Percentiles rank a stretch among this genome's conserved stretches.
These are phyloP conservation scores for Ophiocordyceps camponoti-saundersi DNA, from an alignment of 2,329 filamentous ascomycete genomes.

Conservation along the genomic window DNA sequence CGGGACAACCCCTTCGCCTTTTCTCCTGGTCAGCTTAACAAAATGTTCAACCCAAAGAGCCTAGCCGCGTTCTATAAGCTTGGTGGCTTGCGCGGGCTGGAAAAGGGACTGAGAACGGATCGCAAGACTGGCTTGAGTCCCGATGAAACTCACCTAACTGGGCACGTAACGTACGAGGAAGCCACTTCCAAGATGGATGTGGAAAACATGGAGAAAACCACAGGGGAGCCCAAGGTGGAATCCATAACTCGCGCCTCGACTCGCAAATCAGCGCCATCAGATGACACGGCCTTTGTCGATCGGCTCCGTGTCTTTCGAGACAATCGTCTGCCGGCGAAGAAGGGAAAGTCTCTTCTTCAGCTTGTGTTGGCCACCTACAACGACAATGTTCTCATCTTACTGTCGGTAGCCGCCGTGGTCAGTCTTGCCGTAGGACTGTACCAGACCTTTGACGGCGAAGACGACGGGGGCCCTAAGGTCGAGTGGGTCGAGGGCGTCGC, in stretches of 20 bases:
- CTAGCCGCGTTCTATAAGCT: constrained; percentile 65
- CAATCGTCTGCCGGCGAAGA: constrained; percentile 57
- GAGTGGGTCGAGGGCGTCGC: constrained; percentile 75
- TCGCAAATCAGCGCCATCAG: constrained; percentile 2
- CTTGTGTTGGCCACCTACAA: constrained; percentile 74
- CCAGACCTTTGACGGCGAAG: constrained; percentile 48
- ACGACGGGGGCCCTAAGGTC: constrained; percentile 36
- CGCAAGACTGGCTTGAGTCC: constrained; percentile 55
- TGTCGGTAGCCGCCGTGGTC: constrained; percentile 53
- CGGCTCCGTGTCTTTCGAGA: constrained; percentile 55
- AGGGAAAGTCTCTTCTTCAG: constrained; percentile 54
- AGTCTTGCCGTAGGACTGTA: constrained; percentile 62
- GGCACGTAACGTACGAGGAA: constrained; percentile 55
- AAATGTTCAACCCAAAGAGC: constrained; percentile 81
- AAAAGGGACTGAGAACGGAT: constrained; percentile 61
- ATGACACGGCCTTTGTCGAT: constrained; percentile 33
- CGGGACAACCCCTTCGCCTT: constrained; percentile 76
- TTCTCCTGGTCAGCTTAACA: constrained; percentile 65
- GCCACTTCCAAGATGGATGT: constrained; percentile 26
- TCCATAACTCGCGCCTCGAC: constrained; percentile 4
- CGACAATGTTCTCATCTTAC: constrained; percentile 61
- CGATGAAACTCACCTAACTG: constrained; percentile 54
- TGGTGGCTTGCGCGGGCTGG: constrained; percentile 61
- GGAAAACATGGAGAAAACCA: neutral
- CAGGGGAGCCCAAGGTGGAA: constrained; percentile 10